Base-by-base conservation (phyloP, 768 basidiomycete species). In the Lactarius evosmus region DNA sequence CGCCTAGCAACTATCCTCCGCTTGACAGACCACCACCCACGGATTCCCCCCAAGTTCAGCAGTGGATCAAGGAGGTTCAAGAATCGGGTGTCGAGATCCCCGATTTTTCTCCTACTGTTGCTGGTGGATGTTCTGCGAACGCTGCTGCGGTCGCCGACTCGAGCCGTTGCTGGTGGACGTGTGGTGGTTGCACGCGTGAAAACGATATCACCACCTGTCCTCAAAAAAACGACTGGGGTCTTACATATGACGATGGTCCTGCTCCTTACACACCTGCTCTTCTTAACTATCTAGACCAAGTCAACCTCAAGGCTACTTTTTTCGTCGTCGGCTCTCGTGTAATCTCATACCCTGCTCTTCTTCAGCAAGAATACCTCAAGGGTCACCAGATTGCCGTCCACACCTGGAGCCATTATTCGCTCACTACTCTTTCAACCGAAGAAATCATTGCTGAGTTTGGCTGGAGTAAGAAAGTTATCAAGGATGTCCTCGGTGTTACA, bases 381-480 rank as follows among this genome's bases (percentile, higher is more conserved):
- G 83, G 85, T 7, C 91, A 96, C 71, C 93, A 96, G 70, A 83
- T 95, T 67, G 87, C 85, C 7, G 80, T 82, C 2, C 83, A 84
- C 74, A 85, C 83, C 32, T 84, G 91, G 89, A 86, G 86, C 58
- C 93, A 94, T 73, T 80, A 85, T 3, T 67, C 79, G 7, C 76
- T 93, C 67, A 94, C 91, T 41, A 89, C 88, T 1, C 75, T 88
- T 62, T 78, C 87, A 41, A 94, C 88, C 71, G 89, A 93, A 58
- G 74, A 89, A 69, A 85, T 93, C 70, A 89, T 95, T 62, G 93
- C 92, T 49, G 93, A 95, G 73, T 78, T 96, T 36, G 92, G 90
- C 4, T 96, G 92, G 92, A 82, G 88, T 6, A 89, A 83, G 75
- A 88, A 95, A 75, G 79, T 87, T 62, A 94, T 96, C 75, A 86